A percentile compares a stretch with the other conserved stretches of the same genome.
Evolutionary conservation across 164 flowering plant species (phyloP).

Genomic region (Paratinospora sagittata): DNA sequence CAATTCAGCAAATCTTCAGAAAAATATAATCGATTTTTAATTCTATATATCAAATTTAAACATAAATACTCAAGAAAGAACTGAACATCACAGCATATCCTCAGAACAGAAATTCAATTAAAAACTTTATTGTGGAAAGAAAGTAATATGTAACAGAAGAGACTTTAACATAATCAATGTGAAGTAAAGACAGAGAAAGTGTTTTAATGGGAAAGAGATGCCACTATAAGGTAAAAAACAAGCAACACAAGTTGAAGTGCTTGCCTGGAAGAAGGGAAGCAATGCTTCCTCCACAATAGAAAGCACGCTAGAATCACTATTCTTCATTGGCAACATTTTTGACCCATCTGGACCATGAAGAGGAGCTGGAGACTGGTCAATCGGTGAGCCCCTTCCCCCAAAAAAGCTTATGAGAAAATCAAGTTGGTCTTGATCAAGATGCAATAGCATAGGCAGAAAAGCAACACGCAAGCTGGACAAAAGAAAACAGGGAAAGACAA

Average conservation of each 20-base stretch:
- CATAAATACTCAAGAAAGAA: background rate
- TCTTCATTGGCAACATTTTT: constrained; percentile 17
- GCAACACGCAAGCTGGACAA: constrained; percentile 62
- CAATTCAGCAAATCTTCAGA: too few species aligned
- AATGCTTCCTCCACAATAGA: constrained; percentile 73
- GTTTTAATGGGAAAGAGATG: background rate
- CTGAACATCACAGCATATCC: background rate
- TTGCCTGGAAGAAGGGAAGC: constrained; percentile 95
- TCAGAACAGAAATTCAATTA: too few species aligned
- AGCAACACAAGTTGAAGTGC: constrained; percentile 16
- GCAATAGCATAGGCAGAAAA: constrained; percentile 69
- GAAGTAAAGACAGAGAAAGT: background rate
- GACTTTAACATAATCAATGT: background rate
- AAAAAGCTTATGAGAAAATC: constrained; percentile 84
- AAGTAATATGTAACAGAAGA: too few species aligned
- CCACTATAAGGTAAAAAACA: background rate
- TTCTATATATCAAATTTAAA: background rate
- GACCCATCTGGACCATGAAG: constrained; percentile 34
- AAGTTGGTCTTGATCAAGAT: constrained; percentile 93
- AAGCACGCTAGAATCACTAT: constrained; percentile 26
- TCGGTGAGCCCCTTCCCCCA: constrained; percentile 33
- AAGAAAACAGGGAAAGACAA: constrained; percentile 1
- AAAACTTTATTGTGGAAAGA: too few species aligned
- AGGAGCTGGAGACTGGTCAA: constrained; percentile 31
- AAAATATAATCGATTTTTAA: background rate